Percentiles rank a stretch among this genome's conserved stretches.
phyloP scores from a whole-genome alignment of 805 yeast genomes.

The Lipomyces yamadae region DNA sequence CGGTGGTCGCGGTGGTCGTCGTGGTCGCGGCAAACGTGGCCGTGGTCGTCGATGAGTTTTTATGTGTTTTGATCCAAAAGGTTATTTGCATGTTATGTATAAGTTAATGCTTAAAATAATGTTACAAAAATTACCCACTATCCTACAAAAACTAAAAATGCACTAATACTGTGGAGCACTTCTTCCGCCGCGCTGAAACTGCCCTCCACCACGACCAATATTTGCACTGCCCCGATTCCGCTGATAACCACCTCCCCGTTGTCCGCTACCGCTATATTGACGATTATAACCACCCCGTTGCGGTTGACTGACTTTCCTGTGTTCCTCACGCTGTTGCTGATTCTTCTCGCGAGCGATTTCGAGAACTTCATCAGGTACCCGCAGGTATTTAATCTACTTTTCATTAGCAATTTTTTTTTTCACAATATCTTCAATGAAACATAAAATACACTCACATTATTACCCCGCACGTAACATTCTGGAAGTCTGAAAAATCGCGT shows the following conservation, averaged over 20 bases:
- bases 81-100: background rate
- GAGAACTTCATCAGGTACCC: constrained; percentile 50
- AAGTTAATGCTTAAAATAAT: background rate
- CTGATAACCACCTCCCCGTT: constrained; percentile 19
- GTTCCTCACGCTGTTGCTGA: constrained; percentile 46
- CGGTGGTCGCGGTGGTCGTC: constrained; percentile 20
- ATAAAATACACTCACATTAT: constrained; percentile 56
- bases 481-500: constrained; percentile 64
- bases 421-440: constrained; percentile 10
- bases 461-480: constrained; percentile 84
- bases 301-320: constrained; percentile 28
- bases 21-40: constrained; percentile 22
- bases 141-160: background rate
- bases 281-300: constrained; percentile 34
- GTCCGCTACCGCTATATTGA: constrained; percentile 25
- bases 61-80: background rate
- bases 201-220: constrained; percentile 28
- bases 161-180: background rate
- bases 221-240: constrained; percentile 15
- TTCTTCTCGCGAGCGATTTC: constrained; percentile 49
- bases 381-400: constrained; percentile 49
- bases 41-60: constrained; percentile 18
- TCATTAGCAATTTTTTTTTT: background rate
- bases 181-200: constrained; percentile 9
- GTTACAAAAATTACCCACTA: constrained; percentile 1